Evolutionary conservation across 352 stramenopile genomes (phyloP).

Genomic region (Elongisporangium prolatum): DNA sequence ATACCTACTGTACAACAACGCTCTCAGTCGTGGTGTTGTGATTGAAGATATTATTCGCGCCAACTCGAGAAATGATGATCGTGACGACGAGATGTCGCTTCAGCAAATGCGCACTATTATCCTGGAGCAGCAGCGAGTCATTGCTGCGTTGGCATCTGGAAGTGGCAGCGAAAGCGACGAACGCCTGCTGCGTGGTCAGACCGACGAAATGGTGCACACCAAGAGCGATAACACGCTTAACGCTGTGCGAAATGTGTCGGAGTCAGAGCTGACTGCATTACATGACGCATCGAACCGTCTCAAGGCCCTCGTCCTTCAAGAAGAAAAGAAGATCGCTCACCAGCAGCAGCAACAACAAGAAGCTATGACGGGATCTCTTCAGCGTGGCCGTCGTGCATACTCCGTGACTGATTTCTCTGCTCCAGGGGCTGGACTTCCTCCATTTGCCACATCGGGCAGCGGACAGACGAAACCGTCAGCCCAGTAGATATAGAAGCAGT

Average conservation of each 20-base stretch:
- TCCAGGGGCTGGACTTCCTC: not conserved
- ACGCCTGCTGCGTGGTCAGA: conserved; percentile 14
- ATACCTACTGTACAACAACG: conserved; percentile 98
- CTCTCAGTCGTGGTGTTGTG: conserved; percentile 93
- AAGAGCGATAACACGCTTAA: conserved; percentile 69
- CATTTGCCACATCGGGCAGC: not conserved
- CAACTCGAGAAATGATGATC: conserved; percentile 63
- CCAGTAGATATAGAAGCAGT: not conserved
- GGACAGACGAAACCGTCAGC: not conserved
- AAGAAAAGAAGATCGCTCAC: conserved; percentile 29
- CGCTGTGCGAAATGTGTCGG: conserved; percentile 59
- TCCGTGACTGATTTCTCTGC: conserved; percentile 59
- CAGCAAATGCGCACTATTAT: conserved; percentile 79
- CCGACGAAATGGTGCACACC: conserved; percentile 58
- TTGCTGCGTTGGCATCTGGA: conserved; percentile 43
- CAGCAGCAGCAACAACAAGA: conserved; percentile 26
- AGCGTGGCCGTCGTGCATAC: conserved; percentile 48
- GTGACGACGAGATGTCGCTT: conserved; percentile 62
- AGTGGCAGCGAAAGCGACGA: conserved; percentile 59
- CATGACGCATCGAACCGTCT: conserved; percentile 58
- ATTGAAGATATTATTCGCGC: conserved; percentile 94
- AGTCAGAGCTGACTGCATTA: conserved; percentile 57
- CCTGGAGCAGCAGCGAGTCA: conserved; percentile 73
- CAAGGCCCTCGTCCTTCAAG: conserved; percentile 56
- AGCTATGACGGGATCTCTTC: conserved; percentile 34